phyloP scores from a whole-genome alignment of 2,329 filamentous ascomycete species.

The Botrytis aclada region DNA sequence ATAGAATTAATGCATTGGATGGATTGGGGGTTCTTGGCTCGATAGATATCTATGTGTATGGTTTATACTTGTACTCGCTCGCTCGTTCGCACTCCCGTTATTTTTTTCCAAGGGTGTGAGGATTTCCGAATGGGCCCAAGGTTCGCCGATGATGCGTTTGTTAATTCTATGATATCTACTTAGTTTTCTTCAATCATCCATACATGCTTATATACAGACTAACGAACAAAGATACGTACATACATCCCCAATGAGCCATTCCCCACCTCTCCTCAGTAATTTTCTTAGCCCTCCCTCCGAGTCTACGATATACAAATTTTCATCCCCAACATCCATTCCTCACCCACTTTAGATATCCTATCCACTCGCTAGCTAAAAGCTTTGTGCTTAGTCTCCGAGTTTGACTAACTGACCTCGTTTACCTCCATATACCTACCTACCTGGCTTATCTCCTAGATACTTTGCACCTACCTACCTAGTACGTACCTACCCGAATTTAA shows the following conservation, averaged over 20 bases:
- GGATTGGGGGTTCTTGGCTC: not conserved
- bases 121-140: not conserved
- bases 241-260: not conserved
- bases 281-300: not conserved
- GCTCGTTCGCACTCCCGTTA: not conserved
- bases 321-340: not conserved
- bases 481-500: no score
- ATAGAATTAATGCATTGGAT: not conserved
- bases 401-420: not conserved
- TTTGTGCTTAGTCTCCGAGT: not conserved
- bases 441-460: no score
- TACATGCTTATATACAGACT: not conserved
- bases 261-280: not conserved
- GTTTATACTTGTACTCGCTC: not conserved
- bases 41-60: not conserved
- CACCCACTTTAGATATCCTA: not conserved
- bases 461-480: no score
- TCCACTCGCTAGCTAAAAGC: not conserved
- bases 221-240: not conserved
- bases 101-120: not conserved
- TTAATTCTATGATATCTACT: not conserved
- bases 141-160: not conserved
- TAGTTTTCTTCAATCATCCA: rapidly evolving
- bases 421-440: not conserved
- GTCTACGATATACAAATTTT: not conserved